A percentile compares a stretch with the other conserved stretches of the same genome.
These are phyloP conservation scores for Komagataella phaffii DNA, from an alignment of 805 yeast species.

Conservation along the genomic window DNA sequence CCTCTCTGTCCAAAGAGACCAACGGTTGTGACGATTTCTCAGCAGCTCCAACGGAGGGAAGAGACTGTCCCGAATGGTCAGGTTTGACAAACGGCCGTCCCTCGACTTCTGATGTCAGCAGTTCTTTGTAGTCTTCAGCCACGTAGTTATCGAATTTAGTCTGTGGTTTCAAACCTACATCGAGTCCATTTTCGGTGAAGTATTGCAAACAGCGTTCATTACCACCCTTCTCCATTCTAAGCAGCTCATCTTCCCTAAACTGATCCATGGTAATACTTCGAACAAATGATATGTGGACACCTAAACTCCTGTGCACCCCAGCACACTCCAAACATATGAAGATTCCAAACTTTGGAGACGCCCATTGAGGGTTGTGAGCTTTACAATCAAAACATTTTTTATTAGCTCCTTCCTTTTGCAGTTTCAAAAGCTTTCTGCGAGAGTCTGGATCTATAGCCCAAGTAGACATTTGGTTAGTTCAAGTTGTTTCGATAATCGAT, in stretches of 20 bases:
- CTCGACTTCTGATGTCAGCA: slow-evolving; percentile 61
- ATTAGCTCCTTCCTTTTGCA: slow-evolving; percentile 75
- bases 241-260: slow-evolving; percentile 84
- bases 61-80: slow-evolving; percentile 36
- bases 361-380: slow-evolving; percentile 99
- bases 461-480: slow-evolving; percentile 29
- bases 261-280: slow-evolving; percentile 98
- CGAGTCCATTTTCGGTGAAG: slow-evolving; percentile 62
- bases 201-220: slow-evolving; percentile 63
- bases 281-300: slow-evolving; percentile 94
- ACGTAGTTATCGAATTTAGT: slow-evolving; percentile 76
- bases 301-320: slow-evolving; percentile 89
- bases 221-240: slow-evolving; percentile 91
- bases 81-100: slow-evolving; percentile 58
- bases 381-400: slow-evolving; percentile 87
- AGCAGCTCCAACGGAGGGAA: slow-evolving; percentile 16
- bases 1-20: slow-evolving; percentile 2
- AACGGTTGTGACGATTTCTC: background rate
- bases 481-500: background rate
- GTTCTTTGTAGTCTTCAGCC: slow-evolving; percentile 89
- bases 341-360: slow-evolving; percentile 94
- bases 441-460: slow-evolving; percentile 94
- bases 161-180: slow-evolving; percentile 46
- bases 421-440: slow-evolving; percentile 59
- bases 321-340: slow-evolving; percentile 97